These are phyloP conservation scores for Rhododendron henanense DNA, from an alignment of 148 eudicot genomes.

Conservation along the genomic window DNA sequence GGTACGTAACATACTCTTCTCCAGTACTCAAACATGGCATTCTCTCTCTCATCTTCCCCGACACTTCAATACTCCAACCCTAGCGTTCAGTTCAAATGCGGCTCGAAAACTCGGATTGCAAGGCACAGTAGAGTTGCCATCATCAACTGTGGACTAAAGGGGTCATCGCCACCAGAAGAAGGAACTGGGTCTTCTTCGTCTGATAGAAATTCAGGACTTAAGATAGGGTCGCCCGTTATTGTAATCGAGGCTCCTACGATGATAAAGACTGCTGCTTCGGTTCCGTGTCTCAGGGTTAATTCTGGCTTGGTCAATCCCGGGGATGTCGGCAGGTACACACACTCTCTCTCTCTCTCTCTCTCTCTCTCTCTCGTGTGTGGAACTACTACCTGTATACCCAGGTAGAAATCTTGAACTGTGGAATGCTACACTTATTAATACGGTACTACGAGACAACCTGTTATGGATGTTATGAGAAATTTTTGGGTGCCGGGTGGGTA, in stretches of 20 bases:
- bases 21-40: not conserved
- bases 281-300: slow-evolving; percentile 78
- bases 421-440: too few relatives aligned
- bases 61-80: not conserved
- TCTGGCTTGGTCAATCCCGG: slow-evolving; percentile 76
- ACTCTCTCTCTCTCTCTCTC: not conserved
- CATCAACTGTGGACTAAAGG: not conserved
- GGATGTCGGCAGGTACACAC: slow-evolving; percentile 91
- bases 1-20: not conserved
- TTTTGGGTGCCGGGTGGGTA: too few relatives aligned
- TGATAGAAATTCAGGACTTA: slow-evolving; percentile 17
- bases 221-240: slow-evolving; percentile 71
- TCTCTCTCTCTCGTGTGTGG: not conserved
- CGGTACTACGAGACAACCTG: too few relatives aligned
- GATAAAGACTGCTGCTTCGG: slow-evolving; percentile 87
- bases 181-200: not conserved
- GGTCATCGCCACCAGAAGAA: not conserved
- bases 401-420: too few relatives aligned
- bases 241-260: slow-evolving; percentile 68
- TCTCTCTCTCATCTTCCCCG: not conserved
- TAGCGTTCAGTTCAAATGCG: not conserved
- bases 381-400: too few relatives aligned
- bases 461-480: too few relatives aligned
- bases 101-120: not conserved
- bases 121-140: not conserved